Conservation (phyloP, 257 asterid genomes). For the Fraxinus cuspidata region DNA sequence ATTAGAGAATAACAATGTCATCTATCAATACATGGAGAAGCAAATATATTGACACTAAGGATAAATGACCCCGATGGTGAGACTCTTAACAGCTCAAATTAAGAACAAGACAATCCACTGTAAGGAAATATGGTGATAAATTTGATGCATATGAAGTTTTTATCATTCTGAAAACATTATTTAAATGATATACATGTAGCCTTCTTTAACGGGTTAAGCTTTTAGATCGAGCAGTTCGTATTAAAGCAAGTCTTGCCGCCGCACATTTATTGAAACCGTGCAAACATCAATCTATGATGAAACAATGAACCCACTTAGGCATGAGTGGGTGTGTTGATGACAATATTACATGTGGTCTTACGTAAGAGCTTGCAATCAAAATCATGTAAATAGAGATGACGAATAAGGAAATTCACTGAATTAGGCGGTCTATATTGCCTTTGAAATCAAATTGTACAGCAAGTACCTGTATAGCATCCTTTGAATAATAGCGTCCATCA, state of each 20-base stretch:
- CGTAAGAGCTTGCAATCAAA: background rate
- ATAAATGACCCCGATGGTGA: background rate
- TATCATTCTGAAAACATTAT: background rate
- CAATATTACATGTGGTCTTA: background rate
- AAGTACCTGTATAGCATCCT: conserved; percentile 88
- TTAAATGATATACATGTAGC: background rate
- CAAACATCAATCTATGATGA: too few relatives aligned
- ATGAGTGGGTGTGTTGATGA: too few relatives aligned
- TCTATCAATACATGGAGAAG: conserved; percentile 14
- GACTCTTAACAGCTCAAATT: conserved; percentile 7
- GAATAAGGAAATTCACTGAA: background rate
- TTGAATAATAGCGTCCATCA: conserved; percentile 95
- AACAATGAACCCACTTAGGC: too few relatives aligned
- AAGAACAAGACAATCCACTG: background rate
- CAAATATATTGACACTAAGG: background rate
- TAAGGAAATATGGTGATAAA: background rate
- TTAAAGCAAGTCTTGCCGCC: background rate
- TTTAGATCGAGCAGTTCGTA: background rate
- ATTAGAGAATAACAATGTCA: conserved; percentile 16
- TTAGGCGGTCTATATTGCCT: background rate
- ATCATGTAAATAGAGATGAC: background rate
- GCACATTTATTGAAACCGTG: too few relatives aligned
- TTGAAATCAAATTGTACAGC: conserved; percentile 1
- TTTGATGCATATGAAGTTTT: background rate
- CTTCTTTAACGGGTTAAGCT: background rate